phyloP scores from a whole-genome alignment of 2,329 filamentous ascomycete genomes.

The Arthrinium phaeospermum region DNA sequence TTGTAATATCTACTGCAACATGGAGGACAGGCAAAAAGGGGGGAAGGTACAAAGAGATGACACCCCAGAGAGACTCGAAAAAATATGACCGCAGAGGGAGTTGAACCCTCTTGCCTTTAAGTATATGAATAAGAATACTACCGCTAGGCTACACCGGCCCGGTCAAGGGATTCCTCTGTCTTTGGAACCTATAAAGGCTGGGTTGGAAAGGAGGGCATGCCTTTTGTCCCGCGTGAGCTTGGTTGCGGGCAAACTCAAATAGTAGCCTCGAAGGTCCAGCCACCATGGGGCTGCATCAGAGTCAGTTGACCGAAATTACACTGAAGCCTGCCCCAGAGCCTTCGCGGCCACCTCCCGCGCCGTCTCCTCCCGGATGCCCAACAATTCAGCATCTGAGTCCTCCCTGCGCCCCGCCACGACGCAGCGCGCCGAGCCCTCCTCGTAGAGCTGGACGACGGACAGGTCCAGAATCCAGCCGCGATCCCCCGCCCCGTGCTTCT shows the following conservation, averaged over 20 bases:
- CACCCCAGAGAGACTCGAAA: not conserved
- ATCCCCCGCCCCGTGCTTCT: conserved; percentile 30
- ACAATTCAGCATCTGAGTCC: conserved; percentile 33
- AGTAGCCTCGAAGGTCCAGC: not conserved
- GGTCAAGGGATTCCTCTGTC: not conserved
- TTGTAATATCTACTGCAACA: no score
- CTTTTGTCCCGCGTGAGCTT: not conserved
- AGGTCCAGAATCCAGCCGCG: conserved; percentile 37
- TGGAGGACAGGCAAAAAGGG: not conserved
- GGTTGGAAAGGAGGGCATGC: not conserved
- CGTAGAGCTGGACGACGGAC: conserved; percentile 37
- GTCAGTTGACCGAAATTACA: not conserved
- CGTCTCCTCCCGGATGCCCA: conserved; percentile 36
- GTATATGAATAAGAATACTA: not conserved
- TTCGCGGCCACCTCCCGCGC: conserved; percentile 35
- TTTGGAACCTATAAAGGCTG: not conserved
- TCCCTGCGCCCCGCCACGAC: conserved; percentile 34
- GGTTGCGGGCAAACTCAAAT: not conserved
- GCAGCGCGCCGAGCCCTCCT: conserved; percentile 36
- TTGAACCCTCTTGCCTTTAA: not conserved
- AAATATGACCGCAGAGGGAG: not conserved
- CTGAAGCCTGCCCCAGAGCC: conserved; percentile 11
- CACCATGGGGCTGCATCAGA: not conserved
- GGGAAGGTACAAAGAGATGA: not conserved
- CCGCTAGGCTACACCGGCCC: not conserved